phyloP scores from a whole-genome alignment of 2,329 filamentous ascomycete species.

The Acarospora socialis region DNA sequence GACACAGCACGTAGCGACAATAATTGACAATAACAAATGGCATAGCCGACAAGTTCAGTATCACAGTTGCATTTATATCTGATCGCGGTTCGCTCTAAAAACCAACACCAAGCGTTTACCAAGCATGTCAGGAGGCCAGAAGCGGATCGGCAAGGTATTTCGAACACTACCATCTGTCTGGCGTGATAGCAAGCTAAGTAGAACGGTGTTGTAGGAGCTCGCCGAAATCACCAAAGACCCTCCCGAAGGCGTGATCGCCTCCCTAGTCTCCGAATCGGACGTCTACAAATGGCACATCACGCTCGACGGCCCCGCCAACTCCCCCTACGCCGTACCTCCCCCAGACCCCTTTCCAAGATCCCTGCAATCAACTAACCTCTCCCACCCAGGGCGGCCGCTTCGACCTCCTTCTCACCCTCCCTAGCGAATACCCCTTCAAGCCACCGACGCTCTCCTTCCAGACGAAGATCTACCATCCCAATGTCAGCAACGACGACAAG shows the following conservation, averaged over 20 bases:
- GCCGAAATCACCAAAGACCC: conserved; percentile 42
- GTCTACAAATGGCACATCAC: conserved; percentile 54
- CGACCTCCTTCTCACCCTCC: conserved; percentile 57
- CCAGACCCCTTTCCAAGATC: neutral
- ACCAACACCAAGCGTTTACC: too few species aligned
- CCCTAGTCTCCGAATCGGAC: conserved; percentile 47
- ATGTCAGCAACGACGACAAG: conserved; percentile 73
- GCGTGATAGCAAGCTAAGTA: too few species aligned
- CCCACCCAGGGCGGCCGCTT: conserved; percentile 51
- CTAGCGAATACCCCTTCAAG: conserved; percentile 80
- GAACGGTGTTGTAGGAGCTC: too few species aligned
- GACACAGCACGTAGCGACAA: too few species aligned
- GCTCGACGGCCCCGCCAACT: conserved; percentile 51
- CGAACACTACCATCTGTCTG: too few species aligned
- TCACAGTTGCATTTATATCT: too few species aligned
- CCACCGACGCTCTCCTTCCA: conserved; percentile 64
- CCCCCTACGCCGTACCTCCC: conserved; percentile 47
- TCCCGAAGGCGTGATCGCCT: conserved; percentile 42
- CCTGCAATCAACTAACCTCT: conserved; percentile 3
- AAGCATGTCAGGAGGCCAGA: too few species aligned
- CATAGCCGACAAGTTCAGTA: too few species aligned
- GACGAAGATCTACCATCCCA: conserved; percentile 92
- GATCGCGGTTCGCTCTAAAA: too few species aligned
- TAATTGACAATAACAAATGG: too few species aligned
- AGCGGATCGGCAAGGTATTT: too few species aligned